Evolutionary conservation across 1,284 basidiomycete genomes (phyloP).

Genomic region (Ganoderma sinense): DNA sequence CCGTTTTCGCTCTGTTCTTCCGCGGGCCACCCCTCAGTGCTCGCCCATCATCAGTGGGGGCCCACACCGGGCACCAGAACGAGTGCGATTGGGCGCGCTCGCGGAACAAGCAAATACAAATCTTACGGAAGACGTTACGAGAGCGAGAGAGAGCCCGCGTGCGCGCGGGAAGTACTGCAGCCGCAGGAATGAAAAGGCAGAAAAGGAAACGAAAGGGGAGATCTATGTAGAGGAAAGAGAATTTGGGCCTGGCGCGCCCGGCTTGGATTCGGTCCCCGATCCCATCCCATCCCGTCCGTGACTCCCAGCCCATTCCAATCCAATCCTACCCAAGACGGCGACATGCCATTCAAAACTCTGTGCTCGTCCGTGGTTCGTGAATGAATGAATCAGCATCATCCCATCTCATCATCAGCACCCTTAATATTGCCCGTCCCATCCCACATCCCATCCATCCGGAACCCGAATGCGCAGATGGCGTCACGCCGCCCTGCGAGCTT

Average conservation of each 20-base stretch:
- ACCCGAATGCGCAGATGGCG: not conserved
- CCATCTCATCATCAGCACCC: not conserved
- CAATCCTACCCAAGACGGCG: not conserved
- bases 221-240: no score
- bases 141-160: not conserved
- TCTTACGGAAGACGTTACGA: constrained; percentile 11
- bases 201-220: not conserved
- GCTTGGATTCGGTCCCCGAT: not conserved
- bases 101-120: constrained; percentile 1
- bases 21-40: not conserved
- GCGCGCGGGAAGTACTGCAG: not conserved
- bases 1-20: not conserved
- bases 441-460: not conserved
- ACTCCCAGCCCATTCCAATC: not conserved
- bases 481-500: not conserved
- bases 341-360: not conserved
- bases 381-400: not conserved
- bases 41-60: not conserved
- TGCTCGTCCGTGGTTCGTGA: not conserved
- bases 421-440: not conserved
- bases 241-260: not conserved
- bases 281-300: no score
- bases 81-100: not conserved
- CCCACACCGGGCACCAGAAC: no score
- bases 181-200: not conserved